Conservation (phyloP, 2,329 filamentous ascomycete genomes). For the Pyrenochaeta sp. region DNA sequence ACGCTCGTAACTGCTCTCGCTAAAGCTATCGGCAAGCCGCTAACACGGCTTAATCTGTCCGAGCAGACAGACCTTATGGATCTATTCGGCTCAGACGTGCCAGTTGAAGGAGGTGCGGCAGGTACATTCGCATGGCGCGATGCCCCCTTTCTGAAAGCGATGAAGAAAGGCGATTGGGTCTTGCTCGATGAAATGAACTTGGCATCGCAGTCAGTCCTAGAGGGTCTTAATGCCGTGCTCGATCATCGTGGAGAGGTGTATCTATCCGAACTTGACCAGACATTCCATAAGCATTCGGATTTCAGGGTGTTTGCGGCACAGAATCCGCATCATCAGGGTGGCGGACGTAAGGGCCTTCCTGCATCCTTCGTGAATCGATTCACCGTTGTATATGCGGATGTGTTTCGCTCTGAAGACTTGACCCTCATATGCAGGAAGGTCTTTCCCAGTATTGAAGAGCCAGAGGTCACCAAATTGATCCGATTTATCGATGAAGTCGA, state of each 20-base stretch:
- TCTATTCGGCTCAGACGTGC: slow-evolving; percentile 94
- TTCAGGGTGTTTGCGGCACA: slow-evolving; percentile 98
- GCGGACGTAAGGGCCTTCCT: slow-evolving; percentile 91
- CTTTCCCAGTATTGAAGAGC: slow-evolving; percentile 70
- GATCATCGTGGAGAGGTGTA: slow-evolving; percentile 97
- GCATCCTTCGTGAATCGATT: slow-evolving; percentile 98
- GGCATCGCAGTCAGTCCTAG: slow-evolving; percentile 93
- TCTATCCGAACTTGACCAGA: slow-evolving; percentile 92
- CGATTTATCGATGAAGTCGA: slow-evolving; percentile 84
- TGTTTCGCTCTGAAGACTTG: slow-evolving; percentile 83
- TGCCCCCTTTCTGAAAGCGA: slow-evolving; percentile 92
- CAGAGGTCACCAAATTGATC: slow-evolving; percentile 73
- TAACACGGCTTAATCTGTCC: slow-evolving; percentile 95
- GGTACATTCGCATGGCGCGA: slow-evolving; percentile 96
- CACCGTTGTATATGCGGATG: slow-evolving; percentile 95
- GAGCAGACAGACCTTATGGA: slow-evolving; percentile 99
- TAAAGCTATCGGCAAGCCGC: slow-evolving; percentile 76
- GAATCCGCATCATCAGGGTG: slow-evolving; percentile 96
- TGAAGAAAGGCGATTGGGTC: slow-evolving; percentile 98
- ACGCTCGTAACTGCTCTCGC: slow-evolving; percentile 89
- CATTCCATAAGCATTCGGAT: slow-evolving; percentile 85
- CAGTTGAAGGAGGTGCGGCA: slow-evolving; percentile 88
- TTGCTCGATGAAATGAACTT: slow-evolving; percentile 98
- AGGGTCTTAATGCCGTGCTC: slow-evolving; percentile 94
- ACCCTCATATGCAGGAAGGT: slow-evolving; percentile 80